Evolutionary conservation across 202 grass and related monocot genomes (phyloP), one percentile per base, ranked within the genome.

Genomic region (Hordeum pubiflorum): DNA sequence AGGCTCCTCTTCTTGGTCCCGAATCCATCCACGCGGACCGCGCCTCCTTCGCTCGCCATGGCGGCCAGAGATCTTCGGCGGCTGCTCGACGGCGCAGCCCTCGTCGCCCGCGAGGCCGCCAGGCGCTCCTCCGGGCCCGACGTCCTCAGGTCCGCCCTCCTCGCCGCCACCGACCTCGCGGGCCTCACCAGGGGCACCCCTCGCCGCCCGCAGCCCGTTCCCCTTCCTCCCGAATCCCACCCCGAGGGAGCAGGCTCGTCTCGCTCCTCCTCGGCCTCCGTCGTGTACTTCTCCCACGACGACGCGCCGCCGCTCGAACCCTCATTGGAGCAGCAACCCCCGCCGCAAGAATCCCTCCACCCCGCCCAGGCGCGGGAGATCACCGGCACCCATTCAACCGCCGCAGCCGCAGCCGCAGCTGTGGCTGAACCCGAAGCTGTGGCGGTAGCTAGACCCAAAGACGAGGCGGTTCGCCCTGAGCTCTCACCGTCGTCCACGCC

Each of bases 171-270:
- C 57, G 90, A 98, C 69, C 80, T 98, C 15, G 88, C 74, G 14
- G 90, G 92, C 36, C 90, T 98, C 73, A 98, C 95, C 26, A 86
- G 56, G 41, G 92, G 95, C 32, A 88, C 74, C 27, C 78, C 79
- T 39, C 90, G 76, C 58, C 48, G 67, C 62, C 84, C 86, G 10
- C 82, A 50, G 33, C 10, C 76, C 76, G 56, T 88, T 62, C 39
- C 73, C 20, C 24, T 56, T 22, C 22, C 40, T 24, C 40, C 14
- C 5, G 84, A 37, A 15, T 54, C 67, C 62, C 79, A 36, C 11
- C 76, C 63, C 38, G 24, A 41, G 33, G 43, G 50, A 2, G 76
- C 40, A 43, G 60, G 2, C 40, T 46, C 56, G 12, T 36, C 82
- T 11, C 3, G 60, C 44, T 56, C 85, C 23, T 65, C 62, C 4